Evolutionary conservation across 2,329 filamentous ascomycete species (phyloP), one percentile per base, ranked within the genome.

Genomic region (Claviceps lovelessii): DNA sequence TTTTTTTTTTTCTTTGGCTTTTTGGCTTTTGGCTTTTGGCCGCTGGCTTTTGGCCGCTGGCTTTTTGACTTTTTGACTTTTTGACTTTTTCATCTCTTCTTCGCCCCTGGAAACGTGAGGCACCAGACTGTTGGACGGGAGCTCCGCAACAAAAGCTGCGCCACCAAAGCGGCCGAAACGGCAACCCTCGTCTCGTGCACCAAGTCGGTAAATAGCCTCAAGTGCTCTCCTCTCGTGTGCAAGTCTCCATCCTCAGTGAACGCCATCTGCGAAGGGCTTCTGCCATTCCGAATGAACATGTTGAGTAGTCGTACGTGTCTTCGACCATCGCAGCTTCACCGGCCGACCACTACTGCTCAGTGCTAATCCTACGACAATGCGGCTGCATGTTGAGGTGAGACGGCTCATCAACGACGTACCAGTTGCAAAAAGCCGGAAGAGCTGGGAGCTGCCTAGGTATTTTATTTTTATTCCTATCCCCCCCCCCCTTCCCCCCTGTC

Each of bases 111-210:
- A 23, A 23, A 23, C 23, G 23, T 23, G 5, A 33, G 31, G 31
- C 31, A 45, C 23, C 19, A 45, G 42, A 45, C 42, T 45, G 42
- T 23, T 45, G 42, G 10, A 28, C 42, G 42, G 42, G 28, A 23
- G 19, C 42, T 23, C 42, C 42, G 6, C 42, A 28, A 13, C 9
- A 6, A 5, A 46, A 39, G 33, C 47, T 31, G 31, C 53, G 53
- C 56, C 53, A 51, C 49, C 47, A 44, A 48, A 48, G 50, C 49
- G 46, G 54, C 54, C 54, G 35, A 47, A 55, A 55, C 49, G 35
- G 49, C 54, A 51, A 33, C 31, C 4, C 31, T 33, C 31, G 31
- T 33, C 23, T 23, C 23, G 23, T 23, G 23, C 23, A 23, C 23
- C 3, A 23, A 23, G 3, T 23, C 23, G 23, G 23, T 23, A 23